Conservation (phyloP, 139 green algal genomes). For the Haematococcus lacustris region DNA sequence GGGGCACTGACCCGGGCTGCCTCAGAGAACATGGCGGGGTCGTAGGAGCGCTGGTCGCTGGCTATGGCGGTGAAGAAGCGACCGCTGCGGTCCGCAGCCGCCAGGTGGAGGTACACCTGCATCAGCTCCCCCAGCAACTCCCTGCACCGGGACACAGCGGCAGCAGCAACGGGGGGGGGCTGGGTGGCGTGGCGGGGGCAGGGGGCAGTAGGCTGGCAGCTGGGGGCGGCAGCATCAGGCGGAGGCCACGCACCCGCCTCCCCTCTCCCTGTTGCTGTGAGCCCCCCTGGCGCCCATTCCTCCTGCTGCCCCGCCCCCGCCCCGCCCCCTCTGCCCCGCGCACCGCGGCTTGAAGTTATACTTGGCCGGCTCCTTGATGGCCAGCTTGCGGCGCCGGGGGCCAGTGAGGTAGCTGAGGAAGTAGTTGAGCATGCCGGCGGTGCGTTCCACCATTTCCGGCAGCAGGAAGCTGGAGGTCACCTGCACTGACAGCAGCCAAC, state of each 20-base stretch:
- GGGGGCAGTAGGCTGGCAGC: too few species aligned
- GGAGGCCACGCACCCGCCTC: too few species aligned
- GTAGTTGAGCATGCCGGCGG: conserved; percentile 91
- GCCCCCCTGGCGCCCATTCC: too few species aligned
- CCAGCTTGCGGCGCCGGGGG: conserved; percentile 30
- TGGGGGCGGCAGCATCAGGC: too few species aligned
- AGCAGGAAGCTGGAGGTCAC: conserved; percentile 55
- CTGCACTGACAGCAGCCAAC: conserved; percentile 9
- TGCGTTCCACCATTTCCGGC: conserved; percentile 72
- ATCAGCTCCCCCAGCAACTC: conserved; percentile 69
- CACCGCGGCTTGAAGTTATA: conserved; percentile 65
- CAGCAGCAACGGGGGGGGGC: too few species aligned
- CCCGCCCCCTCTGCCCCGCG: too few species aligned
- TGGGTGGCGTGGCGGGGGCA: too few species aligned
- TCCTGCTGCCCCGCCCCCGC: too few species aligned
- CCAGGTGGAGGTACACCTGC: conserved; percentile 81
- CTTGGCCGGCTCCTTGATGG: conserved; percentile 72
- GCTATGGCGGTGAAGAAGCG: conserved; percentile 70
- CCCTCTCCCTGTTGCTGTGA: too few species aligned
- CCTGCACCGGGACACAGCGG: conserved; percentile 28
- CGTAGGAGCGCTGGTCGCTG: conserved; percentile 73
- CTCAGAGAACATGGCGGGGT: conserved; percentile 68
- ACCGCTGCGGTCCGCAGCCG: conserved; percentile 42
- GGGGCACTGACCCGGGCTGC: conserved; percentile 6
- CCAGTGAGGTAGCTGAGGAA: conserved; percentile 90